Percentiles rank a stretch among this genome's conserved stretches.
Conservation (phyloP, 2,329 filamentous ascomycete species). For the Clonostachys byssicola region DNA sequence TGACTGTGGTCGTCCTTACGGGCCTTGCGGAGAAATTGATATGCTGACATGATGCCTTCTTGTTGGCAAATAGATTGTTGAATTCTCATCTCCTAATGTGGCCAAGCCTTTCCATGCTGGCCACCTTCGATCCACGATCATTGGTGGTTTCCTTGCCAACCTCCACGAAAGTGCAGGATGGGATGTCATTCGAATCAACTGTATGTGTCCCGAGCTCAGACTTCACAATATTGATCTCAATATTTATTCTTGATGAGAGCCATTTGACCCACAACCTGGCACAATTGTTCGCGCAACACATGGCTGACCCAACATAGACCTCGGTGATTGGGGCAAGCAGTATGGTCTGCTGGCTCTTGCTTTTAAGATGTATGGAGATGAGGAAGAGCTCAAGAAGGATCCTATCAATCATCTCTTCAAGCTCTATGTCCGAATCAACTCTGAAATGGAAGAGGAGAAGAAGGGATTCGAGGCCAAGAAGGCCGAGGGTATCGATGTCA, state of each 20-base stretch:
- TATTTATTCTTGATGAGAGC: background rate
- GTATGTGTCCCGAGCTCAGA: constrained; percentile 6
- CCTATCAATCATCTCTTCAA: constrained; percentile 81
- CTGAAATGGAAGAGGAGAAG: constrained; percentile 62
- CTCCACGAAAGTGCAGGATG: constrained; percentile 67
- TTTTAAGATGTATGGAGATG: constrained; percentile 70
- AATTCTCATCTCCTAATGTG: constrained; percentile 84
- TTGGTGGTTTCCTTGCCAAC: constrained; percentile 72
- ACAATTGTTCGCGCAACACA: no score
- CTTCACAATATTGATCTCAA: background rate
- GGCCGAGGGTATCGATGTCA: constrained; percentile 45
- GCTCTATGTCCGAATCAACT: constrained; percentile 76
- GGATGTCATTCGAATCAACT: constrained; percentile 70
- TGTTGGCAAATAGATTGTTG: constrained; percentile 50
- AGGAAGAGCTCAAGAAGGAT: constrained; percentile 65
- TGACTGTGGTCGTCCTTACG: no score
- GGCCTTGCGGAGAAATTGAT: background rate
- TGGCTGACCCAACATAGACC: constrained; percentile 34
- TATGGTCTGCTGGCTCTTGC: constrained; percentile 70
- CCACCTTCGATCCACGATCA: constrained; percentile 74
- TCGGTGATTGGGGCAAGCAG: constrained; percentile 80
- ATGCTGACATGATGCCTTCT: background rate
- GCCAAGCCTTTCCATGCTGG: constrained; percentile 82
- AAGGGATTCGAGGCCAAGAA: constrained; percentile 57
- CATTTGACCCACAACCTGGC: no score